phyloP scores from a whole-genome alignment of 805 yeast species.

The Starmerella bombi region DNA sequence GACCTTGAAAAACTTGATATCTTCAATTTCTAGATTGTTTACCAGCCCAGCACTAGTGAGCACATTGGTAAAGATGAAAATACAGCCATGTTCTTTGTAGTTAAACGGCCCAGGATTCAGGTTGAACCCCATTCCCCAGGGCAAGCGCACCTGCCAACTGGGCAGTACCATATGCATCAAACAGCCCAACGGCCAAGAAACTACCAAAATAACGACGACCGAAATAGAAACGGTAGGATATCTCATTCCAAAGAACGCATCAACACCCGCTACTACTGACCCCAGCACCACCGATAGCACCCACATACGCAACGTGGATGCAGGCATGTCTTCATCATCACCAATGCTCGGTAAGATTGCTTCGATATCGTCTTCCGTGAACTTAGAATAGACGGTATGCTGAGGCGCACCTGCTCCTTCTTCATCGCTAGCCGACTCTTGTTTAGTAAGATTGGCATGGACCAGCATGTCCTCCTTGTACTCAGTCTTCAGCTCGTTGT shows the following conservation, averaged over 20 bases:
- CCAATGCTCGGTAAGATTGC: slow-evolving; percentile 12
- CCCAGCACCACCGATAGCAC: slow-evolving; percentile 40
- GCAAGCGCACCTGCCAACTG: slow-evolving; percentile 16
- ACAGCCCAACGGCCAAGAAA: slow-evolving; percentile 53
- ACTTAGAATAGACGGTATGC: not conserved
- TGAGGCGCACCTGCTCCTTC: not conserved
- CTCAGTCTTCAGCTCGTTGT: not conserved
- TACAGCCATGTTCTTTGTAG: slow-evolving; percentile 49
- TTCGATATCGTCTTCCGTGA: slow-evolving; percentile 9
- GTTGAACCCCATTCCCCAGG: slow-evolving; percentile 26
- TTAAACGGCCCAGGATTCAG: slow-evolving; percentile 54
- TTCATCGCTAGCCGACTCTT: not conserved
- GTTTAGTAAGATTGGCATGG: not conserved
- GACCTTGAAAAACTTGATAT: slow-evolving; percentile 39
- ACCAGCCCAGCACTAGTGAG: slow-evolving; percentile 25
- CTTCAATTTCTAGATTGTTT: slow-evolving; percentile 21
- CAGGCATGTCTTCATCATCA: slow-evolving; percentile 39
- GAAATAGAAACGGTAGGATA: slow-evolving; percentile 41
- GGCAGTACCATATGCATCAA: slow-evolving; percentile 35
- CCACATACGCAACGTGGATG: slow-evolving; percentile 46
- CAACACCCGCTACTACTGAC: slow-evolving; percentile 45
- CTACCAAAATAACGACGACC: slow-evolving; percentile 43
- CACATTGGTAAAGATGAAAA: slow-evolving; percentile 30
- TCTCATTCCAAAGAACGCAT: slow-evolving; percentile 46
- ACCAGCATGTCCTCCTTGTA: not conserved